Percentiles rank a stretch among this genome's conserved stretches.
phyloP scores from a whole-genome alignment of 1,284 basidiomycete genomes.

The Apiotrichum brassicae region DNA sequence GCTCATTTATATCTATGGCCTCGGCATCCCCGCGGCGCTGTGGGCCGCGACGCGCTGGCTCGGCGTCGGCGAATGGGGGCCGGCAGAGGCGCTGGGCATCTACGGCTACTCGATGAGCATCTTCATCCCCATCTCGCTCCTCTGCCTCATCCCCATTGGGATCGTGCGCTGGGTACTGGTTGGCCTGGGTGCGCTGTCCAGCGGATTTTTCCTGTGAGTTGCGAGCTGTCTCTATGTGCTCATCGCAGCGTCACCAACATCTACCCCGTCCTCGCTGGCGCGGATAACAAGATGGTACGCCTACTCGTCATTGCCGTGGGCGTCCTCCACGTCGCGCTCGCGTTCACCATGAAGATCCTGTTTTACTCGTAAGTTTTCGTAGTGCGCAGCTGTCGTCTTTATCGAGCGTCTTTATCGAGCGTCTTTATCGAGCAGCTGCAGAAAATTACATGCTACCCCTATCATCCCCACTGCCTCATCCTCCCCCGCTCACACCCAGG shows the following conservation, averaged over 20 bases:
- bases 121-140: constrained; percentile 58
- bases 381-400: no score
- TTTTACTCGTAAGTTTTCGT: constrained; percentile 61
- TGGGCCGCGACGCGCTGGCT: constrained; percentile 65
- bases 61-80: constrained; percentile 75
- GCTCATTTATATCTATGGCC: constrained; percentile 76
- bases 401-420: no score
- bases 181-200: constrained; percentile 62
- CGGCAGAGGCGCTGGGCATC: constrained; percentile 58
- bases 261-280: constrained; percentile 78
- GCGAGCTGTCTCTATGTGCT: no score
- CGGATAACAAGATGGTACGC: constrained; percentile 74
- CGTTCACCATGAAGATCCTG: constrained; percentile 73
- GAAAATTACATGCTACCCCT: no score
- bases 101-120: constrained; percentile 51
- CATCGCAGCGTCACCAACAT: constrained; percentile 61
- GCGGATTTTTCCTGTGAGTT: constrained; percentile 70
- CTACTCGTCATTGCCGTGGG: constrained; percentile 68
- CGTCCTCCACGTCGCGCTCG: constrained; percentile 63
- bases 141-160: constrained; percentile 73
- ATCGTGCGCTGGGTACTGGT: constrained; percentile 74
- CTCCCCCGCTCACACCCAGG: neutral
- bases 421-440: no score
- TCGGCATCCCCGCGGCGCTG: constrained; percentile 68
- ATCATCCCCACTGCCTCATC: no score